A percentile compares a stretch with the other conserved stretches of the same genome.
These are phyloP conservation scores for Teratosphaeria nubilosa DNA, from an alignment of 2,329 filamentous ascomycete genomes.

Conservation along the genomic window DNA sequence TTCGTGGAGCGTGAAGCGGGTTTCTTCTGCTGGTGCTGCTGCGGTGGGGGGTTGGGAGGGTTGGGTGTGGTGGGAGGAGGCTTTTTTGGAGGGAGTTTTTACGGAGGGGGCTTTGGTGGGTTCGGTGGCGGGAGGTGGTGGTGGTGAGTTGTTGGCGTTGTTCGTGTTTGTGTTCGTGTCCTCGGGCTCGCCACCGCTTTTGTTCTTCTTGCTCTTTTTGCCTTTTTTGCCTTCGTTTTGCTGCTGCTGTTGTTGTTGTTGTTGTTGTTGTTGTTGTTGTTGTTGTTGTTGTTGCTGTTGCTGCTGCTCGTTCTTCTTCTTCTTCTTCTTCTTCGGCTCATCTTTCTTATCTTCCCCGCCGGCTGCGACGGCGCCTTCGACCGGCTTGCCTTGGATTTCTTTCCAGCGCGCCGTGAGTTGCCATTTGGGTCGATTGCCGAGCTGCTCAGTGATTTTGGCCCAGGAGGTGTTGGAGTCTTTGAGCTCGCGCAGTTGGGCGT, in stretches of 20 bases:
- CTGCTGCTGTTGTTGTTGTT: neutral
- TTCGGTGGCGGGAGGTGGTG: neutral
- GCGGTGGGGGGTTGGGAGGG: neutral
- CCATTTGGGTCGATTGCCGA: slow-evolving; percentile 21
- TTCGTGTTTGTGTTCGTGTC: neutral
- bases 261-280: slow-evolving; percentile 1
- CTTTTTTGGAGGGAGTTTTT: slow-evolving; percentile 8
- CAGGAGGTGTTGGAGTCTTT: slow-evolving; percentile 24
- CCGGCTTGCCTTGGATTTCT: slow-evolving; percentile 21
- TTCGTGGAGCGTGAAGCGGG: slow-evolving; percentile 21
- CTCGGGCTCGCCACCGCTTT: neutral
- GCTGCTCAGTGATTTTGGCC: slow-evolving; percentile 21
- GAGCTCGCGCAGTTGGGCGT: slow-evolving; percentile 29
- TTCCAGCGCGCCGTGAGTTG: slow-evolving; percentile 23
- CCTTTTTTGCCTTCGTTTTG: slow-evolving; percentile 6
- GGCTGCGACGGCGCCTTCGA: neutral
- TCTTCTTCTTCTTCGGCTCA: slow-evolving; percentile 10
- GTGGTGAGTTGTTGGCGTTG: neutral
- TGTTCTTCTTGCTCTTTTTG: neutral
- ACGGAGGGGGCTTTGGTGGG: slow-evolving; percentile 1
- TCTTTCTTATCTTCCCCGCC: slow-evolving; percentile 12
- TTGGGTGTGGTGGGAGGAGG: neutral
- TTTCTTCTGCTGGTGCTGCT: slow-evolving; percentile 7
- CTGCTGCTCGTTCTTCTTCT: slow-evolving; percentile 15
- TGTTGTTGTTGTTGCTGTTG: slow-evolving; percentile 1